Base-by-base conservation (phyloP, 163 green algal genomes). In the Volvox carteri region DNA sequence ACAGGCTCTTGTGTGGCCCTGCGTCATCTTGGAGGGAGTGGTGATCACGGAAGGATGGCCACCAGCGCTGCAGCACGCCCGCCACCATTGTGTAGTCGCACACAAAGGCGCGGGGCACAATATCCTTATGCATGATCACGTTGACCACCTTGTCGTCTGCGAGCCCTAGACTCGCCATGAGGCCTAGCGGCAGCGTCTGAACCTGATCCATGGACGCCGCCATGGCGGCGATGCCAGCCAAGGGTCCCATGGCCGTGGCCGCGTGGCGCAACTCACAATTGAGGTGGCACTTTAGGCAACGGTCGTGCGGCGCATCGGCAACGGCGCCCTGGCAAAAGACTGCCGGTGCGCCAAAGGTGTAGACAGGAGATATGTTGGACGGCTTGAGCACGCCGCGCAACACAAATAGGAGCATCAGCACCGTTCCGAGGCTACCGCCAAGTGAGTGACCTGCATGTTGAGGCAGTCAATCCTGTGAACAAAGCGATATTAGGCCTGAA, bases 101-200 rank as follows among this genome's bases (percentile, higher is more conserved):
- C 58, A 96, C 95, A 92, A 99, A 99, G 16, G 97, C 98, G 35
- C 97, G 95, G 0, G 98, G 98, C 75, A 99, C 98, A 86, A 99
- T 98, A 94, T 99, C 98, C 28, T 94, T 92, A 83, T 96, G 94
- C 98, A 99, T 99, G 33, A 98, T 94, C 30, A 99, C 95, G 87
- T 98, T 98, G 74, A 94, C 91, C 37, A 99, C 92, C 14, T 93
- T 90, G 60, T 94, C 90, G 4, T 89, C 62, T 1, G 89, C 65
- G 72, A 99, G 91, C 16, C 96, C 96, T 37, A 99, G 90, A 30
- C 39, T 39, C 33, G 76, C 75, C 80, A 99, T 91, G 78, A 99
- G 52, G 46, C 90, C 91, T 50, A 60, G 58, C 33, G 48, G 81
- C 56, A 78, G 41, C 50, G 18, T 21, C 19, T 44, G 72, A 28